Evolutionary conservation across 805 yeast genomes (phyloP).

Genomic region (Suhomyces emberorum): DNA sequence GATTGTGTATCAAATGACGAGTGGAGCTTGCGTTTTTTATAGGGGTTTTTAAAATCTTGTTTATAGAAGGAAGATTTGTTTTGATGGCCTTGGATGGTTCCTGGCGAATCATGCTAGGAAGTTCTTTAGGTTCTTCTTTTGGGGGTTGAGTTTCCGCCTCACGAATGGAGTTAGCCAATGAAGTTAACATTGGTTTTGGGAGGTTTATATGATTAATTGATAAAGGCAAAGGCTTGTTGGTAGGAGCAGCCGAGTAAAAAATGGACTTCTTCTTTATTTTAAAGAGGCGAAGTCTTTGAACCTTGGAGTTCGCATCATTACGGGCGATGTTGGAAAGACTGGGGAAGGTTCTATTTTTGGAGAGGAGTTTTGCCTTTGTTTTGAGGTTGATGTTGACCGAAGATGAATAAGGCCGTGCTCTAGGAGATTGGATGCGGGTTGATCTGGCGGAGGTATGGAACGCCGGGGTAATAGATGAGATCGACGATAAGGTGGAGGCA

Average conservation of each 20-base stretch:
- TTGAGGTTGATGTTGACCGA: slow-evolving; percentile 24
- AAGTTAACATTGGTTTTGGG: slow-evolving; percentile 10
- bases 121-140: not conserved
- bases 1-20: slow-evolving; percentile 14
- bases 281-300: slow-evolving; percentile 30
- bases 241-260: slow-evolving; percentile 18
- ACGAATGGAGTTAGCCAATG: slow-evolving; percentile 5
- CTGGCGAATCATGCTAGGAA: not conserved
- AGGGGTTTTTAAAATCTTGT: slow-evolving; percentile 43
- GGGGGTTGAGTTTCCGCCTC: not conserved
- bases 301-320: slow-evolving; percentile 11
- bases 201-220: slow-evolving; percentile 7
- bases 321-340: slow-evolving; percentile 23
- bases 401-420: slow-evolving; percentile 7
- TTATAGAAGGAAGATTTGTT: slow-evolving; percentile 36
- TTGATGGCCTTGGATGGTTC: slow-evolving; percentile 6
- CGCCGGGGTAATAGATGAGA: not conserved
- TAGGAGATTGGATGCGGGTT: slow-evolving; percentile 6
- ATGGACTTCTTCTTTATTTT: slow-evolving; percentile 36
- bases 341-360: slow-evolving; percentile 8
- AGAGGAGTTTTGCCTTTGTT: slow-evolving; percentile 14
- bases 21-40: slow-evolving; percentile 31
- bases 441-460: not conserved
- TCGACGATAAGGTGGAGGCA: not conserved
- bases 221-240: slow-evolving; percentile 11